A percentile compares a stretch with the other conserved stretches of the same genome.
These are phyloP conservation scores for Yamadazyma paraphyllophila DNA, from an alignment of 805 yeast species.

Conservation along the genomic window DNA sequence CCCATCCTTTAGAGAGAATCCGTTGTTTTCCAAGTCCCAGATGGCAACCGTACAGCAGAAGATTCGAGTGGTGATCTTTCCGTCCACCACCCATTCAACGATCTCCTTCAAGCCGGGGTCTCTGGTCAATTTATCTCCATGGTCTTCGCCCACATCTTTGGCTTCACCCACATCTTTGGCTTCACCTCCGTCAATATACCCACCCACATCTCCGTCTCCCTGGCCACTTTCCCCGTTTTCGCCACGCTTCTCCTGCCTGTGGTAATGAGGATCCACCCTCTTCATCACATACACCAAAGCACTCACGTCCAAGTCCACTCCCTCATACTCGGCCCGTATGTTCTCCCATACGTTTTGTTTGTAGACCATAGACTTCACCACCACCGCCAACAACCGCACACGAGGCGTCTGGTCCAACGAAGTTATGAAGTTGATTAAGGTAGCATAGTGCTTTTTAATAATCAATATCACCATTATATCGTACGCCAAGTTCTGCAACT, in stretches of 20 bases:
- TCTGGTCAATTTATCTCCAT: no score
- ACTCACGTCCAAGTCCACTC: background rate
- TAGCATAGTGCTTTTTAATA: slow-evolving; percentile 28
- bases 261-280: slow-evolving; percentile 8
- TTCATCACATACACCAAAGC: slow-evolving; percentile 9
- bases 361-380: background rate
- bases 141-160: no score
- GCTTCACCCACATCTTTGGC: no score
- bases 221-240: no score
- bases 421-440: slow-evolving; percentile 26
- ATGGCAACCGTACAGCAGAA: slow-evolving; percentile 34
- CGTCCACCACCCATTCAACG: slow-evolving; percentile 16
- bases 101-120: slow-evolving; percentile 15
- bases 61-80: slow-evolving; percentile 27
- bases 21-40: slow-evolving; percentile 32
- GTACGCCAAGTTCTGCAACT: slow-evolving; percentile 31
- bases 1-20: slow-evolving; percentile 8
- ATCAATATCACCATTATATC: slow-evolving; percentile 29
- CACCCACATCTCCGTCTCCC: background rate
- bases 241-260: no score
- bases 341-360: background rate
- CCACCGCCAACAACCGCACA: background rate
- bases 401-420: slow-evolving; percentile 11
- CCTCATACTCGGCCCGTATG: background rate
- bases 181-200: no score